phyloP scores from a whole-genome alignment of 768 basidiomycete genomes.

The Tricholoma sp. region DNA sequence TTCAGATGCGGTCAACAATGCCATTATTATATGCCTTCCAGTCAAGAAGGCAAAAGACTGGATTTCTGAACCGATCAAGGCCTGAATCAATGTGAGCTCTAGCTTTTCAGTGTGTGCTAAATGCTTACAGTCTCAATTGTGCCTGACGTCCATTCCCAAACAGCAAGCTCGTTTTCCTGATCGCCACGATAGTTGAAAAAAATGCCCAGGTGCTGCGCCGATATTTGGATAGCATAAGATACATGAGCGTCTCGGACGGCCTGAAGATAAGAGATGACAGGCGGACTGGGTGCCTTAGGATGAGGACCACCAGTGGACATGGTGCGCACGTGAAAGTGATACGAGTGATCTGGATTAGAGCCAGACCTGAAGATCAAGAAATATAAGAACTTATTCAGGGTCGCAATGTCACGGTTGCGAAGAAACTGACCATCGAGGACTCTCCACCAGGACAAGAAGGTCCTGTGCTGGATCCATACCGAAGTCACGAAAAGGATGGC shows the following conservation, averaged over 20 bases:
- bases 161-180: conserved; percentile 39
- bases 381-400: not conserved
- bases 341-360: conserved; percentile 9
- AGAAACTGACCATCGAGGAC: conserved; percentile 27
- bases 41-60: conserved; percentile 39
- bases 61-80: conserved; percentile 26
- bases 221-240: conserved; percentile 51
- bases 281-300: conserved; percentile 32
- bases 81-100: conserved; percentile 6
- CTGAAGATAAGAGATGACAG: conserved; percentile 26
- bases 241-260: conserved; percentile 13
- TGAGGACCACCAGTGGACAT: conserved; percentile 43
- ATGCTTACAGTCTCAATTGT: conserved; percentile 41
- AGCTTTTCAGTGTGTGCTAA: not conserved
- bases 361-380: conserved; percentile 4
- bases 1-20: conserved; percentile 18
- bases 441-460: conserved; percentile 49
- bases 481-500: conserved; percentile 46
- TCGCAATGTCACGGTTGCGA: no score
- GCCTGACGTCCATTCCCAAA: conserved; percentile 70
- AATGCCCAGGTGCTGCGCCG: conserved; percentile 46
- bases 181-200: conserved; percentile 32
- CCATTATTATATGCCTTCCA: conserved; percentile 33
- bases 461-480: conserved; percentile 65
- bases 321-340: conserved; percentile 40